These are phyloP conservation scores for Backusella tuberculispora DNA, from an alignment of 192 early-diverging fungal genomes.

Conservation along the genomic window DNA sequence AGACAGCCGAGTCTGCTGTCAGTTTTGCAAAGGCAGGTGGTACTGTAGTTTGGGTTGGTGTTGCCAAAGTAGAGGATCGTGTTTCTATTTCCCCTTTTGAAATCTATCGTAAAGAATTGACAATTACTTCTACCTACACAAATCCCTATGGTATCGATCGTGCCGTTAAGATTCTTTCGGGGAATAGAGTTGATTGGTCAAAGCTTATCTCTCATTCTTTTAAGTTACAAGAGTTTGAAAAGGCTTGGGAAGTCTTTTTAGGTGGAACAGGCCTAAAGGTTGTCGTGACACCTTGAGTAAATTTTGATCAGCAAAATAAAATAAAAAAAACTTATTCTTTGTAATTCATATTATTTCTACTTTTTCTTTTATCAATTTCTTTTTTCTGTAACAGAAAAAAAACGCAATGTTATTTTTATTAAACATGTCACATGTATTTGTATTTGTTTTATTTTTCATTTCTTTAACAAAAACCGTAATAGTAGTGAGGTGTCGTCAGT, in stretches of 20 bases:
- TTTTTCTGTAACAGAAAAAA: too few species aligned
- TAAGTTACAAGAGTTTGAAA: constrained; percentile 47
- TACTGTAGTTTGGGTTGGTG: constrained; percentile 56
- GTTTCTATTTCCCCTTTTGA: constrained; percentile 51
- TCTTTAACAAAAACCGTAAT: too few species aligned
- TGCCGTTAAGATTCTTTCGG: constrained; percentile 50
- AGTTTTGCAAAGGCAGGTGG: constrained; percentile 48
- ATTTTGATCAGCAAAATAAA: not conserved
- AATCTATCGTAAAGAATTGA: constrained; percentile 54
- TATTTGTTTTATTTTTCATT: too few species aligned
- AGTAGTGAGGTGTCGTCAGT: too few species aligned
- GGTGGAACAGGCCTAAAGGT: constrained; percentile 49
- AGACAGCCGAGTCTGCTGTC: constrained; percentile 48
- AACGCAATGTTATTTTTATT: too few species aligned
- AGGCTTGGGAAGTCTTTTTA: constrained; percentile 50
- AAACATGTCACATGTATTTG: too few species aligned
- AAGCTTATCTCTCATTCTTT: constrained; percentile 51
- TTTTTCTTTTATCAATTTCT: too few species aligned
- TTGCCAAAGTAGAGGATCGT: constrained; percentile 48
- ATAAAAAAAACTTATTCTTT: not conserved
- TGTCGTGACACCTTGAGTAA: constrained; percentile 47
- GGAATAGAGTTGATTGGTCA: constrained; percentile 45
- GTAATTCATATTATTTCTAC: not conserved
- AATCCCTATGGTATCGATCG: constrained; percentile 55
- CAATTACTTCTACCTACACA: constrained; percentile 56